phyloP scores from a whole-genome alignment of 2,329 filamentous ascomycete genomes.

The Pseudocercospora fuligena region DNA sequence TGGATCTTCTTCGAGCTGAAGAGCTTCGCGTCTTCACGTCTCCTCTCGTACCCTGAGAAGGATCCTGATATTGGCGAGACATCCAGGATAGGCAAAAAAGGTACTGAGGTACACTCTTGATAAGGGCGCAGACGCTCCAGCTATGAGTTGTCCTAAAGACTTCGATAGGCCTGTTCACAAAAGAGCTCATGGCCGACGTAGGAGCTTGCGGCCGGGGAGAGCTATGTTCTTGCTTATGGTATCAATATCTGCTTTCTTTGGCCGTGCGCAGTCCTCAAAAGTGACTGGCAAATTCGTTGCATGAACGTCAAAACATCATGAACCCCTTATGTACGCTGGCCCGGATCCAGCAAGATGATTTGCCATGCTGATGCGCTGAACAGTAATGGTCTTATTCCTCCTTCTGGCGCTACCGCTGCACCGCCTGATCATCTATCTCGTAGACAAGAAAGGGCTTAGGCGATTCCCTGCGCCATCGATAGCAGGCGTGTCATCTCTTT shows the following conservation, averaged over 20 bases:
- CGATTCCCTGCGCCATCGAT: conserved; percentile 4
- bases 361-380: neutral
- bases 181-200: neutral
- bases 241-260: neutral
- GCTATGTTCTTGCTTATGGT: neutral
- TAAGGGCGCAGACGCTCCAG: neutral
- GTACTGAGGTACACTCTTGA: neutral
- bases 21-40: no score
- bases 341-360: no score
- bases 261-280: neutral
- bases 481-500: neutral
- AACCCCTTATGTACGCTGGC: neutral
- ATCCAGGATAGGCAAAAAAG: conserved; percentile 3
- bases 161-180: neutral
- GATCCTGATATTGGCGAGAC: neutral
- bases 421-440: neutral
- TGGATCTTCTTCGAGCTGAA: no score
- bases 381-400: neutral
- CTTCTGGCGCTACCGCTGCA: neutral
- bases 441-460: conserved; percentile 6
- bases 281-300: neutral
- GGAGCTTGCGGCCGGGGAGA: neutral
- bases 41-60: neutral
- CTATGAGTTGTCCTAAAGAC: neutral
- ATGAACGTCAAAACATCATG: neutral